phyloP scores from a whole-genome alignment of 345 rosid species.

The Eucalyptus curtisii region DNA sequence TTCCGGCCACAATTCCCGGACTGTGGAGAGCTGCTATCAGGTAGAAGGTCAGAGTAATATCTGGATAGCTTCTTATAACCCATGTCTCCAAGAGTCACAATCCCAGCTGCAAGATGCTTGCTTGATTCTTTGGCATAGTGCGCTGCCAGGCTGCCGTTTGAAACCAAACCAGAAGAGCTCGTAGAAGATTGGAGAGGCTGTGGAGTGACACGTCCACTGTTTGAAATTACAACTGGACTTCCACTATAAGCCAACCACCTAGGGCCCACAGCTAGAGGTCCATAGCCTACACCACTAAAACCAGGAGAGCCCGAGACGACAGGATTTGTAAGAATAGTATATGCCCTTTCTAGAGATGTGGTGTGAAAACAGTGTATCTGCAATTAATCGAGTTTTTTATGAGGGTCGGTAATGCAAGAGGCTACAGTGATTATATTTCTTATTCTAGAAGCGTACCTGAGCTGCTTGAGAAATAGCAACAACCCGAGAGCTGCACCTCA shows the following conservation, averaged over 20 bases:
- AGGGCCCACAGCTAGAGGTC: slow-evolving; percentile 93
- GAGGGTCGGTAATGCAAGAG: background rate
- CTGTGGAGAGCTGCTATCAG: slow-evolving; percentile 43
- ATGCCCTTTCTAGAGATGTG: slow-evolving; percentile 43
- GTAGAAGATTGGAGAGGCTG: slow-evolving; percentile 48
- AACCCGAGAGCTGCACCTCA: slow-evolving; percentile 85
- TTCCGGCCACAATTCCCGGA: slow-evolving; percentile 41
- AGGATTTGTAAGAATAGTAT: slow-evolving; percentile 61
- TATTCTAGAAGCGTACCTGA: slow-evolving; percentile 38
- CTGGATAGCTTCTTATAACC: slow-evolving; percentile 62
- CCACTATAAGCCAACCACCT: slow-evolving; percentile 97
- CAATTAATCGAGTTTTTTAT: slow-evolving; percentile 5
- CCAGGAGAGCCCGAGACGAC: slow-evolving; percentile 25
- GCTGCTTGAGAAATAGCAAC: slow-evolving; percentile 70
- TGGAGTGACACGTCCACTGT: slow-evolving; percentile 44
- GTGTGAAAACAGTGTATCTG: slow-evolving; percentile 86
- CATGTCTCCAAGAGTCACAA: slow-evolving; percentile 73
- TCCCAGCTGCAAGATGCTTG: slow-evolving; percentile 86
- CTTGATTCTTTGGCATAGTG: slow-evolving; percentile 86
- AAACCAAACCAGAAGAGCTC: slow-evolving; percentile 29
- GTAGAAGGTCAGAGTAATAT: slow-evolving; percentile 67
- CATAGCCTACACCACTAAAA: slow-evolving; percentile 66
- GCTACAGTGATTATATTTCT: background rate
- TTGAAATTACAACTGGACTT: slow-evolving; percentile 39
- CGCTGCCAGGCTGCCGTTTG: slow-evolving; percentile 51